Evolutionary conservation across 2,329 filamentous ascomycete species (phyloP).

Genomic region (Cercospora beticola): DNA sequence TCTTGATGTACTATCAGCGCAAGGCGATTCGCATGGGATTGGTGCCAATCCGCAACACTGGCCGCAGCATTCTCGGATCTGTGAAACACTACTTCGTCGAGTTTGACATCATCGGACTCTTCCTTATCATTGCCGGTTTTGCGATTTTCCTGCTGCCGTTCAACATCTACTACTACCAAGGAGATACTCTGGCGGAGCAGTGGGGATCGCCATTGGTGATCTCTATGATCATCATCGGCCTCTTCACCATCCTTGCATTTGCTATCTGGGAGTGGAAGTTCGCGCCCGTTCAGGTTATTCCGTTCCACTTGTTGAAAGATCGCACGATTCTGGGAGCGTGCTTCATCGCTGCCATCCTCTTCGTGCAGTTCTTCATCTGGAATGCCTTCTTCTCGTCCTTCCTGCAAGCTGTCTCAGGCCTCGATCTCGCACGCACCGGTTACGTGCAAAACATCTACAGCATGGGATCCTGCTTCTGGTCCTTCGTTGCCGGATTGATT

Average conservation of each 20-base stretch:
- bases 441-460: conserved; percentile 36
- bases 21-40: conserved; percentile 33
- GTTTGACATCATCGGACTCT: conserved; percentile 34
- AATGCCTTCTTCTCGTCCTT: conserved; percentile 46
- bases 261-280: conserved; percentile 58
- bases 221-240: conserved; percentile 36
- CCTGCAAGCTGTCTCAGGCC: conserved; percentile 48
- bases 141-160: conserved; percentile 69
- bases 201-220: conserved; percentile 44
- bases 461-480: conserved; percentile 43
- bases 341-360: conserved; percentile 40
- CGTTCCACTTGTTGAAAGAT: conserved; percentile 52
- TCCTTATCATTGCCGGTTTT: conserved; percentile 49
- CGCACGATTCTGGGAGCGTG: conserved; percentile 54
- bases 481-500: conserved; percentile 46
- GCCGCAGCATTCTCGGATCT: conserved; percentile 24
- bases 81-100: conserved; percentile 30
- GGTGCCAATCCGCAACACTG: conserved; percentile 21
- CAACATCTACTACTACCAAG: conserved; percentile 48
- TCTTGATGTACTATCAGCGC: conserved; percentile 30
- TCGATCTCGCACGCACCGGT: conserved; percentile 30
- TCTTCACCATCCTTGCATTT: conserved; percentile 43
- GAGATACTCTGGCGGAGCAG: conserved; percentile 27
- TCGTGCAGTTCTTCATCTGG: conserved; percentile 48
- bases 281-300: conserved; percentile 58